Conservation (phyloP, 192 early-diverging fungal species). For the Podila epigama region DNA sequence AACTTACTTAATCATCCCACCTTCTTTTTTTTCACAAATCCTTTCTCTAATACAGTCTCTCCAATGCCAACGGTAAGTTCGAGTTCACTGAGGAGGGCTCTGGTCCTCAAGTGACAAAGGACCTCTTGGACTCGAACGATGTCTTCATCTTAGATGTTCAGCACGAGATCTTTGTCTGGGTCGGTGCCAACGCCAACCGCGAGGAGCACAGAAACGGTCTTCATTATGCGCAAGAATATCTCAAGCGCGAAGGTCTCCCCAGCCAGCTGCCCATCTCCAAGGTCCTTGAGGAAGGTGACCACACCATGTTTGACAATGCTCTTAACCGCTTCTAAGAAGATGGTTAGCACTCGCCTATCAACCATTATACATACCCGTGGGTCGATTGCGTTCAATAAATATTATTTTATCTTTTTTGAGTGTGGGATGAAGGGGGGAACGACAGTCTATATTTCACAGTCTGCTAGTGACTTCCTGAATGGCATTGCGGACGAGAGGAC, state of each 20-base stretch:
- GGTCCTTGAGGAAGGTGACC: conserved; percentile 77
- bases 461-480: conserved; percentile 21
- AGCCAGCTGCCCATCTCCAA: conserved; percentile 64
- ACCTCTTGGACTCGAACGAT: conserved; percentile 65
- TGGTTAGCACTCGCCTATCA: too few relatives aligned
- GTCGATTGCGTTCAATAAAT: neutral
- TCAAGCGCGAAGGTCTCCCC: conserved; percentile 59
- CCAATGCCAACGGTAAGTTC: conserved; percentile 48
- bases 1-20: neutral
- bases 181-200: conserved; percentile 58
- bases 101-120: conserved; percentile 49
- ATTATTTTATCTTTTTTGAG: neutral
- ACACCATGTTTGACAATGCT: conserved; percentile 58
- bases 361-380: neutral
- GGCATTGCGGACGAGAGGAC: conserved; percentile 20
- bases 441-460: conserved; percentile 22
- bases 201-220: conserved; percentile 64
- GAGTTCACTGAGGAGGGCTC: conserved; percentile 63
- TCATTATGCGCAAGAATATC: conserved; percentile 70
- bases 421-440: neutral
- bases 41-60: conserved; percentile 8
- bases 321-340: conserved; percentile 35
- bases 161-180: conserved; percentile 68
- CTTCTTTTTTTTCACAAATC: neutral
- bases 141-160: conserved; percentile 75